Conservation (phyloP, 2,329 filamentous ascomycete species). For the Aspergillus amoenus region DNA sequence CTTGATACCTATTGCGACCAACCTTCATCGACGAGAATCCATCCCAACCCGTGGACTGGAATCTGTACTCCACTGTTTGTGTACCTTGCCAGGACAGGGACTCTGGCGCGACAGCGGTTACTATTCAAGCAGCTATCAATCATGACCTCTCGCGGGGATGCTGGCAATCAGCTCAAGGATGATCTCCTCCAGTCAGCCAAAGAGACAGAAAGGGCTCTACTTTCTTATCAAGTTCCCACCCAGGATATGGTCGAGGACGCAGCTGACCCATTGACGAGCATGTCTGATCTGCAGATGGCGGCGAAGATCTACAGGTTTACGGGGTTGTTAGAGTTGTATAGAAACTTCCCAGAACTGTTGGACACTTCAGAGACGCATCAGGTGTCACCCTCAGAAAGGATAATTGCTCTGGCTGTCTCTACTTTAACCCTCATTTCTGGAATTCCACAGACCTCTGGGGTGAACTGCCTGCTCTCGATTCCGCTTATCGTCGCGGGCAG, state of each 20-base stretch:
- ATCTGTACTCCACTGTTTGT: constrained; percentile 10
- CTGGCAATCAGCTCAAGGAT: not conserved
- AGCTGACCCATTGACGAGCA: not conserved
- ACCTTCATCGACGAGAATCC: too few relatives aligned
- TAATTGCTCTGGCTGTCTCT: not conserved
- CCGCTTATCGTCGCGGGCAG: constrained; percentile 9
- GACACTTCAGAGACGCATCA: too few relatives aligned
- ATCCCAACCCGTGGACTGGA: not conserved
- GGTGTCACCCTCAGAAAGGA: too few relatives aligned
- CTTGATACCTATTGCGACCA: not conserved
- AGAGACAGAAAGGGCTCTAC: not conserved
- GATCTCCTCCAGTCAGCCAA: not conserved
- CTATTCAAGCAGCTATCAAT: not conserved
- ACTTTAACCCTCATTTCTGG: constrained; percentile 2
- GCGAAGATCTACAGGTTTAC: not conserved
- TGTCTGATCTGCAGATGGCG: not conserved
- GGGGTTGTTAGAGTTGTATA: constrained; percentile 2
- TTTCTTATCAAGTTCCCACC: not conserved
- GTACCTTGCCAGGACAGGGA: constrained; percentile 1
- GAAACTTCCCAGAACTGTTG: constrained; percentile 1
- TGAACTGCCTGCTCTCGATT: constrained; percentile 3
- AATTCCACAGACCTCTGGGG: not conserved
- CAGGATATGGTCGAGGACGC: not conserved
- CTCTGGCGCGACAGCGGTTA: not conserved
- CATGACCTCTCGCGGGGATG: not conserved